phyloP scores from a whole-genome alignment of 2,329 filamentous ascomycete genomes.

The Trichoderma sp. region DNA sequence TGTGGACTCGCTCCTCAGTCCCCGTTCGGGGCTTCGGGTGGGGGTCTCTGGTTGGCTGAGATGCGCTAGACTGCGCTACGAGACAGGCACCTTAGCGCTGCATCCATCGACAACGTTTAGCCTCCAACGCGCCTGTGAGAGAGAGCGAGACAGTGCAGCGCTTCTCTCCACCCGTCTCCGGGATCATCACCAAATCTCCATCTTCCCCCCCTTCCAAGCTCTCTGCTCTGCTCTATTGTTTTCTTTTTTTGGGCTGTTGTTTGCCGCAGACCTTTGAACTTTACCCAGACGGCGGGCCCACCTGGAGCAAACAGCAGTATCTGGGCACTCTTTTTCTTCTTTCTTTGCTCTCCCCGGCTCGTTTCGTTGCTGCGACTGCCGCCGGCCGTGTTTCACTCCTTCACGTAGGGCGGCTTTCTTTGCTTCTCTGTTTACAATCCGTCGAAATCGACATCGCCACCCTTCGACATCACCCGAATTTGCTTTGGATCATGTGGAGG shows the following conservation, averaged over 20 bases:
- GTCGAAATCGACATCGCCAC: not conserved
- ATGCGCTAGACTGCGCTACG: slow-evolving; percentile 18
- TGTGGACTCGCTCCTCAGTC: slow-evolving; percentile 11
- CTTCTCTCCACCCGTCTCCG: not conserved
- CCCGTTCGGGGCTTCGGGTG: not conserved
- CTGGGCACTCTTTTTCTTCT: not conserved
- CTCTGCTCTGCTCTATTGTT: not conserved
- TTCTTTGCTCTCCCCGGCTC: not conserved
- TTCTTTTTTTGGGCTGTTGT: not conserved
- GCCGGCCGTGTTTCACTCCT: not conserved
- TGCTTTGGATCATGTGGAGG: slow-evolving; percentile 16
- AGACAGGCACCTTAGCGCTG: slow-evolving; percentile 17
- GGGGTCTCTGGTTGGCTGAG: slow-evolving; percentile 17
- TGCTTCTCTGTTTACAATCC: not conserved
- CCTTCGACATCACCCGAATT: not conserved
- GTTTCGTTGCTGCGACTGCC: not conserved
- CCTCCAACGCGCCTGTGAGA: not conserved
- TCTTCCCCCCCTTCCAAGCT: slow-evolving; percentile 13
- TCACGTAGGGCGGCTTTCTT: not conserved
- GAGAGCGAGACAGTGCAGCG: not conserved
- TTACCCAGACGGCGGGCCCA: slow-evolving; percentile 23
- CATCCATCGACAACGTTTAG: slow-evolving; percentile 19
- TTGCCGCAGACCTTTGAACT: not conserved
- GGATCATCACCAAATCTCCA: slow-evolving; percentile 15
- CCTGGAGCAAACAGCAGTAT: slow-evolving; percentile 13